phyloP scores from a whole-genome alignment of 768 basidiomycete genomes.

The Lactarius deliciosus region DNA sequence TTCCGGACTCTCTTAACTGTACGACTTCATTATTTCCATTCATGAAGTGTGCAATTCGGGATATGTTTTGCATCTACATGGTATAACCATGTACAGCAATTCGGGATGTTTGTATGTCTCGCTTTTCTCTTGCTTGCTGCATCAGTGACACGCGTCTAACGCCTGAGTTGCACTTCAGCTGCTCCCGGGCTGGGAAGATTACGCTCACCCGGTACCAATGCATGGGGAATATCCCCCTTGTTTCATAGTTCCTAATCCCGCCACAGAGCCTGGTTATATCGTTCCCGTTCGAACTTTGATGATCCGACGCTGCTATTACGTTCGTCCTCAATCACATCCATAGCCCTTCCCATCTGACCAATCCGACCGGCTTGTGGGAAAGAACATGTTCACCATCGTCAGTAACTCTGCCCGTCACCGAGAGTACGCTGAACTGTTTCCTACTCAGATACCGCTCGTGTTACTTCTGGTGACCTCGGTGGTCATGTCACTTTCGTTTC shows the following conservation, averaged over 20 bases:
- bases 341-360: not conserved
- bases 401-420: not conserved
- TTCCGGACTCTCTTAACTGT: not conserved
- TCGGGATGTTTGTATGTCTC: constrained; percentile 1
- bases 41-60: constrained; percentile 2
- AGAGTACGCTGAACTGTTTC: not conserved
- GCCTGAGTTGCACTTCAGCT: not conserved
- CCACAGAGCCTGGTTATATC: constrained; percentile 1
- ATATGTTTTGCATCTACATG: constrained; percentile 3
- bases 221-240: not conserved
- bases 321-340: not conserved
- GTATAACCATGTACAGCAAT: not conserved
- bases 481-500: not conserved
- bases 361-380: not conserved
- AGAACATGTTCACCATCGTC: constrained; percentile 9
- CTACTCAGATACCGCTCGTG: constrained; percentile 4
- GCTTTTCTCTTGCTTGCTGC: not conserved
- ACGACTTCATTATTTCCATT: not conserved
- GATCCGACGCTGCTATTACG: constrained; percentile 22
- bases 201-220: not conserved
- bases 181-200: not conserved
- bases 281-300: constrained; percentile 16
- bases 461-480: constrained; percentile 8
- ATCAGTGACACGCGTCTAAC: not conserved
- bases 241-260: not conserved